Conservation (phyloP, 257 asterid species). For the Solanum virginianum region DNA sequence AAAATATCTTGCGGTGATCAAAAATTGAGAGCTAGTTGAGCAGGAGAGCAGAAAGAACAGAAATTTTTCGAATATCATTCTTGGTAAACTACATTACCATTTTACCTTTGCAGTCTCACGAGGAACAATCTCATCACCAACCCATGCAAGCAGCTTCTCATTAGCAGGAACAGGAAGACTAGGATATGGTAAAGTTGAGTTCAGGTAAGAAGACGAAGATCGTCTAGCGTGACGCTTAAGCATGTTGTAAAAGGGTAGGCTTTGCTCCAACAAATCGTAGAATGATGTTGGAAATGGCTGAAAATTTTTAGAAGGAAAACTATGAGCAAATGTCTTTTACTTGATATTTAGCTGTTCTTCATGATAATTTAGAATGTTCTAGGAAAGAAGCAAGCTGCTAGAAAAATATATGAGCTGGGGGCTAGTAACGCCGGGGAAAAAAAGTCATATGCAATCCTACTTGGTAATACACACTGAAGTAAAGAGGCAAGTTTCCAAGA, state of each 20-base stretch:
- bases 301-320: background rate
- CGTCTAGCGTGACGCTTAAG: conserved; percentile 35
- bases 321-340: background rate
- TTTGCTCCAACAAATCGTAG: conserved; percentile 74
- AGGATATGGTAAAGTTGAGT: conserved; percentile 21
- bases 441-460: background rate
- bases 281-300: conserved; percentile 70
- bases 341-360: background rate
- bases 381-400: background rate
- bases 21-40: background rate
- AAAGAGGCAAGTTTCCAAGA: background rate
- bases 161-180: conserved; percentile 64
- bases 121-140: conserved; percentile 74
- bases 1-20: conserved; percentile 7
- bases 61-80: background rate
- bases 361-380: background rate
- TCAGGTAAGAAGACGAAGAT: conserved; percentile 4
- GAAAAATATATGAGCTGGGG: background rate
- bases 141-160: conserved; percentile 86
- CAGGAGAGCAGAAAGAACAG: background rate
- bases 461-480: background rate
- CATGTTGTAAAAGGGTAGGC: conserved; percentile 72
- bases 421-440: background rate
- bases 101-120: conserved; percentile 89
- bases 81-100: background rate